Conservation (phyloP, 352 stramenopile species). For the Pythium grandisporangium region DNA sequence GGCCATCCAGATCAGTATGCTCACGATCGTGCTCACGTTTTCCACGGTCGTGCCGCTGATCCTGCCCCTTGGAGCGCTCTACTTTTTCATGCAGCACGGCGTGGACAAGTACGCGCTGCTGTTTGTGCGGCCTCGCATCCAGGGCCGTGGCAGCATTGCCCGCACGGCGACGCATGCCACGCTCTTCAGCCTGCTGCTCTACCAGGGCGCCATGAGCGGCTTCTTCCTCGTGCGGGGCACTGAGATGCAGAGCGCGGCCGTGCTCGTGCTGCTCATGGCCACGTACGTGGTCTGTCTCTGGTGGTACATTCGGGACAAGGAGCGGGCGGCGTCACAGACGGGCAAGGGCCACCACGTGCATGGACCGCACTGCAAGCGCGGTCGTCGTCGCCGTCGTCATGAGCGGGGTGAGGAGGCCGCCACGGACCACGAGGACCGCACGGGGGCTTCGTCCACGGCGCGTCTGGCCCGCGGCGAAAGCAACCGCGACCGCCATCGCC, state of each 20-base stretch:
- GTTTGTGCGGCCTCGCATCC: conserved; percentile 73
- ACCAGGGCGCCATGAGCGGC: conserved; percentile 73
- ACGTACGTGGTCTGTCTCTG: conserved; percentile 76
- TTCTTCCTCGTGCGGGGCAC: conserved; percentile 79
- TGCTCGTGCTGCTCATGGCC: conserved; percentile 72
- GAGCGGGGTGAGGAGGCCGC: too few relatives aligned
- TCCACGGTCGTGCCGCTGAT: conserved; percentile 81
- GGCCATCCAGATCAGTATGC: conserved; percentile 76
- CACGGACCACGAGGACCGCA: too few relatives aligned
- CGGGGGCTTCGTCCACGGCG: too few relatives aligned
- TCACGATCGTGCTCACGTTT: conserved; percentile 80
- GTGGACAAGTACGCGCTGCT: conserved; percentile 83
- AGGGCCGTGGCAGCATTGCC: conserved; percentile 73
- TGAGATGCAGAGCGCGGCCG: conserved; percentile 53
- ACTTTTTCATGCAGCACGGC: conserved; percentile 78
- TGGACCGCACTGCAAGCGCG: conserved; percentile 27
- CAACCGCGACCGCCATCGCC: too few relatives aligned
- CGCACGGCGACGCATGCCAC: conserved; percentile 73
- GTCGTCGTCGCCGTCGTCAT: too few relatives aligned
- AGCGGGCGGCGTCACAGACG: conserved; percentile 41
- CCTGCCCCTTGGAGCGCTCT: conserved; percentile 66
- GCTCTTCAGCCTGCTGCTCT: conserved; percentile 72
- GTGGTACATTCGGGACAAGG: conserved; percentile 83
- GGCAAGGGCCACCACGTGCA: conserved; percentile 21
- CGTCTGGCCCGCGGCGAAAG: too few relatives aligned